Evolutionary conservation across 2,329 filamentous ascomycete genomes (phyloP).

Genomic region (Fusarium poae): DNA sequence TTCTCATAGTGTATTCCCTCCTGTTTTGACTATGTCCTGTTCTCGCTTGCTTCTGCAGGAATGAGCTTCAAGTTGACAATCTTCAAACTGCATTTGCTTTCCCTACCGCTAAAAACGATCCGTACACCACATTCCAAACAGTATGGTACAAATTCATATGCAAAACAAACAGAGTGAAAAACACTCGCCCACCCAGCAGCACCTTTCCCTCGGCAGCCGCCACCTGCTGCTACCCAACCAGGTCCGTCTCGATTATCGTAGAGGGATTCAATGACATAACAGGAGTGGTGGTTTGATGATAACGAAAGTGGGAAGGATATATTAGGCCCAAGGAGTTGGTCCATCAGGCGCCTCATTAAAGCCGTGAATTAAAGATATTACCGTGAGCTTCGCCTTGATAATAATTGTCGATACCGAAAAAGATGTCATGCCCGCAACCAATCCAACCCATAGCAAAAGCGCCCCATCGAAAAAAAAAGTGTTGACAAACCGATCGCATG

Average conservation of each 20-base stretch:
- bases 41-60: constrained; percentile 29
- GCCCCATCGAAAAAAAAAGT: constrained; percentile 18
- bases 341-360: constrained; percentile 44
- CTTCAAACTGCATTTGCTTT: constrained; percentile 10
- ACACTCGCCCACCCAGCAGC: constrained; percentile 16
- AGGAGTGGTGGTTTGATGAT: constrained; percentile 34
- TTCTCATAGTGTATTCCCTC: constrained; percentile 5
- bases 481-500: constrained; percentile 36
- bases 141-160: constrained; percentile 43
- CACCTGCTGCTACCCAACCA: constrained; percentile 1
- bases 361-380: constrained; percentile 45
- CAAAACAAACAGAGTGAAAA: constrained; percentile 12
- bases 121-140: constrained; percentile 22
- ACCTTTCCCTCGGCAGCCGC: constrained; percentile 21
- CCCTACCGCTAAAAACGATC: constrained; percentile 19
- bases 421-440: constrained; percentile 37
- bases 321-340: constrained; percentile 33
- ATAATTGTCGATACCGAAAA: constrained; percentile 35
- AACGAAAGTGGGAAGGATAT: constrained; percentile 34
- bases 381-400: constrained; percentile 42
- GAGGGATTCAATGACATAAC: not conserved
- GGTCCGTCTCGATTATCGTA: not conserved
- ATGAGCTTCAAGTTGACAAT: constrained; percentile 10
- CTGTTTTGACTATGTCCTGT: constrained; percentile 10
- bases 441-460: constrained; percentile 36